Conservation (phyloP, 495 filamentous ascomycete species). For the Hypoxylon intermedium region DNA sequence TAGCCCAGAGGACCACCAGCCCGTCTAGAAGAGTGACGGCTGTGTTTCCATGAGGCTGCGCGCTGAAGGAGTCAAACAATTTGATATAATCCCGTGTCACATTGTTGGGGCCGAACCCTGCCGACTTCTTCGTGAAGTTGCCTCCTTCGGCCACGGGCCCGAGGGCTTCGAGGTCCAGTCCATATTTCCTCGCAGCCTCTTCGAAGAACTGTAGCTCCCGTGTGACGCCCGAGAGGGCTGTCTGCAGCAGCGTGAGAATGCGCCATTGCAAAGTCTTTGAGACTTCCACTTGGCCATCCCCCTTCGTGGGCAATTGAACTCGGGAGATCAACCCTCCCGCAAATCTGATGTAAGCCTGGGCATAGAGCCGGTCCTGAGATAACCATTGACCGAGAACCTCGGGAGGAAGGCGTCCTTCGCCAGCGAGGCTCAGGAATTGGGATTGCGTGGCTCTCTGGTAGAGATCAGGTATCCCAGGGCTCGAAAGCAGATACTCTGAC, state of each 20-base stretch:
- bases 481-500: constrained; percentile 59
- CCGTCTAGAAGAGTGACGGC: constrained; percentile 65
- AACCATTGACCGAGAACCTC: constrained; percentile 70
- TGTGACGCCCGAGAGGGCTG: constrained; percentile 67
- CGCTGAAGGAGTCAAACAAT: constrained; percentile 44
- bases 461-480: constrained; percentile 37
- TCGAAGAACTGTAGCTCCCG: constrained; percentile 75
- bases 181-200: constrained; percentile 66
- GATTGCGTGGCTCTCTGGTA: constrained; percentile 67
- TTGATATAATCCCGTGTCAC: constrained; percentile 43
- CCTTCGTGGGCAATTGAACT: constrained; percentile 60
- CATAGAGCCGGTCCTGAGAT: constrained; percentile 77
- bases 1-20: constrained; percentile 75
- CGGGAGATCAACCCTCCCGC: constrained; percentile 70
- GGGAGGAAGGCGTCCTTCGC: constrained; percentile 65
- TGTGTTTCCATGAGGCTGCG: constrained; percentile 29
- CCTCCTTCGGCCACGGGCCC: constrained; percentile 39
- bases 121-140: constrained; percentile 22
- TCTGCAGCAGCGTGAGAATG: constrained; percentile 66
- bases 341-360: constrained; percentile 74
- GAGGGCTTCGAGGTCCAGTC: constrained; percentile 58
- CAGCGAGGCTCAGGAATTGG: constrained; percentile 72
- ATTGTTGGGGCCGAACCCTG: constrained; percentile 39
- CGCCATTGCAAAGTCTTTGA: constrained; percentile 54
- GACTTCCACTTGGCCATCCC: constrained; percentile 39